Evolutionary conservation across 805 yeast genomes (phyloP), one percentile per base, ranked within the genome.

Genomic region (Maudiozyma serrabonitensis): DNA sequence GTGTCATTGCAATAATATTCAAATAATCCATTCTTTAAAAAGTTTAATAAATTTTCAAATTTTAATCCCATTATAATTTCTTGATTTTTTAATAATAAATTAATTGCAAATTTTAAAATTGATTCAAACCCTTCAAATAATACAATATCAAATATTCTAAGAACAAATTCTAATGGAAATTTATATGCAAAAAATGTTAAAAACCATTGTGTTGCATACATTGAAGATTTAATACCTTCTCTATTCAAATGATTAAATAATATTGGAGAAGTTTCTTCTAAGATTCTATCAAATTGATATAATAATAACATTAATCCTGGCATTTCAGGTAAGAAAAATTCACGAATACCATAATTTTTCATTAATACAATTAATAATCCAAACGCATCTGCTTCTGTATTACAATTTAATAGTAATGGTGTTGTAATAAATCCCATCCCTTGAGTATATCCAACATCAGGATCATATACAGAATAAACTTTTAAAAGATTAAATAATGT

Each of bases 181-280:
- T 88, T 88, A 71, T 93, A 93, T 6, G 96, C 95, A 68, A 93
- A 93, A 55, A 93, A 76, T 0, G 98, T 93, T 58, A 93, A 74
- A 61, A 93, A 91, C 99, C 99, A 93, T 67, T 93, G 98, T 1
- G 95, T 82, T 0, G 97, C 98, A 71, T 87, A 93, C 98, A 91
- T 91, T 21, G 95, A 84, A 2, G 96, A 85, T 52, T 83, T 78
- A 23, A 93, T 81, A 6, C 97, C 97, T 66, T 91, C 95, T 54
- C 89, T 80, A 26, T 76, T 74, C 56, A 93, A 70, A 70, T 93
- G 98, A 44, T 78, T 76, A 62, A 79, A 79, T 45, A 93, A 72
- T 6, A 72, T 71, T 0, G 98, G 98, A 19, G 81, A 70, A 43
- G 73, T 67, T 54, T 82, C 91, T 63, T 90, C 97, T 37, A 93